These are phyloP conservation scores for Neurospora sp. DNA, from an alignment of 495 filamentous ascomycete species.

Conservation along the genomic window DNA sequence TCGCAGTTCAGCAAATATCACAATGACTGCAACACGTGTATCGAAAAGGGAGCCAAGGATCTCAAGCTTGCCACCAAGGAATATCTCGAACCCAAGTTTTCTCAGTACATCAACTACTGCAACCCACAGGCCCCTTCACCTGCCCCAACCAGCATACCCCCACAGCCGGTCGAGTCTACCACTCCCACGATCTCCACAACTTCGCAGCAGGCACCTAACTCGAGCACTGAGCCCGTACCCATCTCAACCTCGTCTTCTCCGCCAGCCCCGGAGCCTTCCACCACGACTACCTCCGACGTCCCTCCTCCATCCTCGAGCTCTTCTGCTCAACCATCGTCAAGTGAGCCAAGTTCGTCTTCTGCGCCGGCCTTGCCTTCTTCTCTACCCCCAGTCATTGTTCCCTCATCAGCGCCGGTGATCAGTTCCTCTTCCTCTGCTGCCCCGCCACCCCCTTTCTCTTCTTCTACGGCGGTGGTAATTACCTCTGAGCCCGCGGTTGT, in stretches of 20 bases:
- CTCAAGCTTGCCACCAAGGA: slow-evolving; percentile 7
- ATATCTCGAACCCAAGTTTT: slow-evolving; percentile 14
- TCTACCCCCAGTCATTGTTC: not conserved
- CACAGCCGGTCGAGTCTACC: slow-evolving; percentile 12
- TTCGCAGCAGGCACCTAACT: slow-evolving; percentile 17
- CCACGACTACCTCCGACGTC: slow-evolving; percentile 10
- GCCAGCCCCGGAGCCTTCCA: slow-evolving; percentile 6
- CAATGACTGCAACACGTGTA: slow-evolving; percentile 32
- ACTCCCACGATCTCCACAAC: slow-evolving; percentile 10
- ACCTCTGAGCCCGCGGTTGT: not conserved
- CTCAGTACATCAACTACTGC: slow-evolving; percentile 27
- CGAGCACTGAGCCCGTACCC: slow-evolving; percentile 9
- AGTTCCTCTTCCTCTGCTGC: not conserved
- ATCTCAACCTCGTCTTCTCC: slow-evolving; percentile 15
- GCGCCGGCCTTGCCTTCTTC: not conserved
- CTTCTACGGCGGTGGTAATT: not conserved
- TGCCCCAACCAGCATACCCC: not conserved
- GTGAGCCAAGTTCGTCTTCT: not conserved
- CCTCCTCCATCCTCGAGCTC: not conserved
- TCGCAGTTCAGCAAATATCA: slow-evolving; percentile 32
- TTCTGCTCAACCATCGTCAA: not conserved
- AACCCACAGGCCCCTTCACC: not conserved
- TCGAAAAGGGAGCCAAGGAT: slow-evolving; percentile 6
- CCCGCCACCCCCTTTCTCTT: not conserved
- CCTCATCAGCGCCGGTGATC: not conserved